Evolutionary conservation across 306 rosid species (phyloP), one percentile per base, ranked within the genome.

Genomic region (Oxytropis ochrocephala): DNA sequence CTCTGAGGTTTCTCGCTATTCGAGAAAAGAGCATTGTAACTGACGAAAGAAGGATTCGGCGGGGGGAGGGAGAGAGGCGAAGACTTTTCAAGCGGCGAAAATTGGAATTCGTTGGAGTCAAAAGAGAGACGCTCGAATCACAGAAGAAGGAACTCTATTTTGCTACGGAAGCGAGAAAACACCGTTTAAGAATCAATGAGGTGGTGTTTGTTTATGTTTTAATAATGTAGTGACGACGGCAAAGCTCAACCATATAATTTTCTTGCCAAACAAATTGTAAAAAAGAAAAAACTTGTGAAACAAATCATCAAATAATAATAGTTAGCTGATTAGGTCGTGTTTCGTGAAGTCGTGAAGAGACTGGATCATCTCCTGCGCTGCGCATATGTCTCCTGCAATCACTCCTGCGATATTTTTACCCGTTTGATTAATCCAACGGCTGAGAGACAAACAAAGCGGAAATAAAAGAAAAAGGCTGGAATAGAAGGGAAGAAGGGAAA

Each of bases 21-120:
- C 85, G 87, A 69, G 82, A 81, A 73, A 88, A 77, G 1, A 85
- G 36, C 96, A 87, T 92, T 75, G 51, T 39, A 11, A 7, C 18
- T 4, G 16, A 38, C 36, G 64, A 64, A 70, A 19, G 16, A 5
- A 24, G 52, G 61, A 5, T 19, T 50, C 6, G 5, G 43, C 8
- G 43, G 41, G 2, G 1, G 41, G 41, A 1, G 35, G 7, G 54
- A 27, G 60, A 18, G 29, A 52, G 12, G 35, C 3, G 16, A 46
- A 36, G 80, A 74, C 5, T 74, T 65, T 65, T 65, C 7, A n/a
- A 59, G 79, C 79, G 73, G 73, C 73, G 58, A 14, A 36, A 47
- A 4, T 11, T 19, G 0, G 46, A n/a, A 9, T 6, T 6, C 10
- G 59, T 65, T 69, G 49, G n/a, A 46, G 78, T 63, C 50, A 60